Conservation (phyloP, 2,329 filamentous ascomycete species). For the Verticillium dahliae region DNA sequence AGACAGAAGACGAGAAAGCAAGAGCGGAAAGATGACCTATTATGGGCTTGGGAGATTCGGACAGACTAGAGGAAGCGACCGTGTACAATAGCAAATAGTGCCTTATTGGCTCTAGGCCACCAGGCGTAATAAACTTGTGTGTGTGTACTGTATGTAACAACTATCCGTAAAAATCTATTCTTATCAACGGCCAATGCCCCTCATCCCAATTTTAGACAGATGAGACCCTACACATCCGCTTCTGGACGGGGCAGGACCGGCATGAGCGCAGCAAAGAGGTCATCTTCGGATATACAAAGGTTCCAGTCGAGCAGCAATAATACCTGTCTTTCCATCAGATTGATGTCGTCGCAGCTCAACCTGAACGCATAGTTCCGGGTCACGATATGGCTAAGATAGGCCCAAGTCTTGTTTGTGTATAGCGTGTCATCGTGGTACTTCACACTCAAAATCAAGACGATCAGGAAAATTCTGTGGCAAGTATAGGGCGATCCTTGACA, state of each 20-base stretch:
- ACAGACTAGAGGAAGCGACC: not conserved
- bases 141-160: not conserved
- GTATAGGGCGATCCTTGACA: not conserved
- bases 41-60: not conserved
- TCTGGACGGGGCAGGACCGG: not conserved
- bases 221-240: not conserved
- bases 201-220: not conserved
- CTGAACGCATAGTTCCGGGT: not conserved
- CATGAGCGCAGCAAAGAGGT: not conserved
- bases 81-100: not conserved
- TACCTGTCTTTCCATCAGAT: not conserved
- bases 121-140: slow-evolving; percentile 1
- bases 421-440: not conserved
- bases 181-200: no score
- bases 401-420: not conserved
- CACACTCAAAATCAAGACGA: not conserved
- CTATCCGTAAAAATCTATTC: not conserved
- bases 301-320: not conserved
- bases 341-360: not conserved
- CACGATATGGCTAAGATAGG: not conserved
- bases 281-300: not conserved
- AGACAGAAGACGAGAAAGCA: not conserved
- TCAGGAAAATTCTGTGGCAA: not conserved
- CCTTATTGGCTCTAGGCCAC: not conserved
- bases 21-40: not conserved